Evolutionary conservation across 495 filamentous ascomycete genomes (phyloP), one percentile per base, ranked within the genome.

Genomic region (Lentithecium fluviatile): DNA sequence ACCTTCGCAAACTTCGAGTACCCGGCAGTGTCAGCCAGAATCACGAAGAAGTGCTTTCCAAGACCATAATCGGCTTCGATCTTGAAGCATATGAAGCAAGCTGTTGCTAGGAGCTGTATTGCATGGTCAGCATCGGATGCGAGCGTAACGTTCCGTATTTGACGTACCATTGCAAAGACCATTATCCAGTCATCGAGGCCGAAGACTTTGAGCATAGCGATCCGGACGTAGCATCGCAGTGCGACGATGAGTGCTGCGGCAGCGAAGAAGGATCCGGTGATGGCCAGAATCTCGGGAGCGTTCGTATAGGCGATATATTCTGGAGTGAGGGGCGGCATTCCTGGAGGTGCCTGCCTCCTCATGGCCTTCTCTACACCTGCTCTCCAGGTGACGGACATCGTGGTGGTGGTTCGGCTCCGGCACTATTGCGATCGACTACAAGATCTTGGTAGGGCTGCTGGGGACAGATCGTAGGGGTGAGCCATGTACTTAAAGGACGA

Each of bases 161-260:
- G 8, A 42, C 60, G 42, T 51, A 72, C 60, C 60, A 66, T 64
- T 11, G 71, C 67, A 12, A 66, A 17, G 21, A 70, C 40, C 69
- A 74, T 74, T 1, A 69, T 37, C n/a, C 58, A 72, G 60, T 74
- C 69, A 40, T 74, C 71, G 4, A 60, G 3, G 2, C 71, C 71
- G 48, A 74, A 64, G 36, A 70, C 63, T 25, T 68, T 72, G 10
- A 72, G 58, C 58, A 71, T 71, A 7, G 29, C n/a, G 6, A 62
- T 34, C 17, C 71, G 60, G 23, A 72, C 71, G 58, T 74, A 71
- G 52, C 64, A 43, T 4, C 71, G 59, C 12, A 74, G 52, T 2
- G 66, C 34, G 2, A 71, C 65, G 13, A 67, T 47, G 2, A 68
- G 0, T 7, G 69, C 50, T 6, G 70, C 67, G n/a, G 47, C 43